Evolutionary conservation across 1,284 basidiomycete genomes (phyloP).

Genomic region (Abortiporus biennis): DNA sequence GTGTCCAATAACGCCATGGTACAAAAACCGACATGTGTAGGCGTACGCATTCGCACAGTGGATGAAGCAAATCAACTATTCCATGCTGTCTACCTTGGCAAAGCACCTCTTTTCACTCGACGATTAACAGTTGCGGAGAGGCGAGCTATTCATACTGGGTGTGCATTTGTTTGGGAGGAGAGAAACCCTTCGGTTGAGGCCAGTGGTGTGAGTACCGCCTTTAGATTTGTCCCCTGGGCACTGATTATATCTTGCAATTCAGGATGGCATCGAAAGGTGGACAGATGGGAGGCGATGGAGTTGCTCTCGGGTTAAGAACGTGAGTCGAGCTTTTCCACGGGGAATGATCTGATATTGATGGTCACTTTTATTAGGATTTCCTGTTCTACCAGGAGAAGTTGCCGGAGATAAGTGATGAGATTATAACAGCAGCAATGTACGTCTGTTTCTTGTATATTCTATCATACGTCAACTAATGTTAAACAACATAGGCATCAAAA

Average conservation of each 20-base stretch:
- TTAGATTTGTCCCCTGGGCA: not conserved
- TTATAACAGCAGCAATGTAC: conserved; percentile 19
- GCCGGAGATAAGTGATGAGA: conserved; percentile 25
- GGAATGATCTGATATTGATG: conserved; percentile 3
- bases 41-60: conserved; percentile 30
- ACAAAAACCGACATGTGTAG: too few relatives aligned
- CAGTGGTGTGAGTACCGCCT: conserved; percentile 25
- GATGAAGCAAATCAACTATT: conserved; percentile 39
- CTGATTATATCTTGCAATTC: conserved; percentile 5
- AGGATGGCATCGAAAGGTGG: conserved; percentile 69
- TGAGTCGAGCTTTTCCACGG: conserved; percentile 27
- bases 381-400: conserved; percentile 35
- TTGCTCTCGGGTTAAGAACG: conserved; percentile 69
- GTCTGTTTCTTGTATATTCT: not conserved
- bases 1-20: too few relatives aligned
- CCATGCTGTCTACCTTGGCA: conserved; percentile 31
- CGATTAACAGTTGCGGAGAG: conserved; percentile 38
- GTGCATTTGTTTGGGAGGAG: conserved; percentile 43
- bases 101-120: conserved; percentile 33
- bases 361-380: conserved; percentile 25
- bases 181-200: conserved; percentile 30
- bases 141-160: conserved; percentile 34
- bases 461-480: not conserved
- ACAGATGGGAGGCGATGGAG: conserved; percentile 57
- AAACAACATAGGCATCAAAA: conserved; percentile 27